These are phyloP conservation scores for Neonectria punicea DNA, from an alignment of 2,329 filamentous ascomycete species.

Conservation along the genomic window DNA sequence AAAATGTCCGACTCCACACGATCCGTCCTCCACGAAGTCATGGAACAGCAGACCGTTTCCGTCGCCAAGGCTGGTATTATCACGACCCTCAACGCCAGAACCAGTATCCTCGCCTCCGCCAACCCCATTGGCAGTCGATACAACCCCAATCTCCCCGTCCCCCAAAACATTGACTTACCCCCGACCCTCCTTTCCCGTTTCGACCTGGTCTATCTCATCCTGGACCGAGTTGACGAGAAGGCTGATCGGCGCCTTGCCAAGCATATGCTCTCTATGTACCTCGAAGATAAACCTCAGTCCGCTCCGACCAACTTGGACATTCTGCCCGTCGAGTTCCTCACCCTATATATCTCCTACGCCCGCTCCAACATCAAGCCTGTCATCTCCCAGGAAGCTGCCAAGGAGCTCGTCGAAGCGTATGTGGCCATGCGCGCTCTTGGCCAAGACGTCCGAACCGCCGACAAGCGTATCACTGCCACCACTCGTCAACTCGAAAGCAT, in stretches of 20 bases:
- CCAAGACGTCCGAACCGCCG: constrained; percentile 84
- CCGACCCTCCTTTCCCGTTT: constrained; percentile 96
- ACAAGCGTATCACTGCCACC: constrained; percentile 97
- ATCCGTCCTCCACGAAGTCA: constrained; percentile 86
- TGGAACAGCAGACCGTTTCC: constrained; percentile 88
- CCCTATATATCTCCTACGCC: constrained; percentile 96
- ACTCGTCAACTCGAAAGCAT: constrained; percentile 97
- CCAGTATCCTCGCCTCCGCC: constrained; percentile 94
- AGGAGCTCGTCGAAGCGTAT: constrained; percentile 86
- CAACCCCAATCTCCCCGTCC: constrained; percentile 93
- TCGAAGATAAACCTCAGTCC: constrained; percentile 93
- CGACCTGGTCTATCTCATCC: constrained; percentile 94
- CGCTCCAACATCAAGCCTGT: constrained; percentile 85
- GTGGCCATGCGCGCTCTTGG: constrained; percentile 96
- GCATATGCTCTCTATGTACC: constrained; percentile 94
- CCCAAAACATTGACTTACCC: constrained; percentile 97
- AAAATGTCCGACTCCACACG: constrained; percentile 85
- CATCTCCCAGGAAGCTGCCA: constrained; percentile 82
- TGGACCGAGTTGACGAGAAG: constrained; percentile 92
- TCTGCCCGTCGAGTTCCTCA: constrained; percentile 93
- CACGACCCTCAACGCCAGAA: constrained; percentile 94
- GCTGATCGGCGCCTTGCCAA: constrained; percentile 88
- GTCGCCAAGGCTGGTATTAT: constrained; percentile 94
- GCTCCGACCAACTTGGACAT: constrained; percentile 80
- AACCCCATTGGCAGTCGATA: constrained; percentile 99